These are phyloP conservation scores for Lepidium aucheri DNA, from an alignment of 345 rosid genomes.

Conservation along the genomic window DNA sequence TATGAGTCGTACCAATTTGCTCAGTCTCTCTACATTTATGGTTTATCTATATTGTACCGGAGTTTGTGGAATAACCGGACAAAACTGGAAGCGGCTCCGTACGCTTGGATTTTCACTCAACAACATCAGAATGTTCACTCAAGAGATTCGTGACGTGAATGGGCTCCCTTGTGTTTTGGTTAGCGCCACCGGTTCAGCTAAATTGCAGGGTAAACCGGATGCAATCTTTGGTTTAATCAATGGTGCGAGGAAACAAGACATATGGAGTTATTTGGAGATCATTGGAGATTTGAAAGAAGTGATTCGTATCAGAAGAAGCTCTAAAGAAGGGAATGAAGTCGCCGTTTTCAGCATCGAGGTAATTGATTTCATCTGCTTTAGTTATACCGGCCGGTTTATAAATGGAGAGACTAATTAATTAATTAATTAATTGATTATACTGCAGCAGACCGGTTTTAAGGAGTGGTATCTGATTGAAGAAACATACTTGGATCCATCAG, in stretches of 20 bases:
- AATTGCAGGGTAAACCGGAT: conserved; percentile 35
- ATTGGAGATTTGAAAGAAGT: conserved; percentile 29
- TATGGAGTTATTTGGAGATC: conserved; percentile 34
- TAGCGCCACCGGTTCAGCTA: conserved; percentile 38
- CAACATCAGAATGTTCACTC: neutral
- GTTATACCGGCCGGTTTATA: neutral
- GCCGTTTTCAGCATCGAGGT: conserved; percentile 37
- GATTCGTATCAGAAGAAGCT: conserved; percentile 30
- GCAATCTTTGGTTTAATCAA: conserved; percentile 37
- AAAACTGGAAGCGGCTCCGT: conserved; percentile 34
- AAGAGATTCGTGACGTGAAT: neutral
- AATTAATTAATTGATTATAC: neutral
- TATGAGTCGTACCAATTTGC: conserved; percentile 32
- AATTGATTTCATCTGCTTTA: neutral
- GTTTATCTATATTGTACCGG: conserved; percentile 38
- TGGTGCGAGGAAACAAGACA: conserved; percentile 22
- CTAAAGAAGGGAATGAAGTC: conserved; percentile 26
- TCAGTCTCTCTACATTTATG: conserved; percentile 42
- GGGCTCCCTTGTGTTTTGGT: conserved; percentile 26
- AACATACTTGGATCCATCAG: conserved; percentile 36
- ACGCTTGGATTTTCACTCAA: neutral
- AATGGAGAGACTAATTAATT: neutral
- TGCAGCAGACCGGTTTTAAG: neutral
- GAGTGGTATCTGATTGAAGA: conserved; percentile 38
- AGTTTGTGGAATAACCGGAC: conserved; percentile 28